Evolutionary conservation across 2,329 filamentous ascomycete species (phyloP), one percentile per base, ranked within the genome.

Genomic region (Thermothelomyces thermophilus): DNA sequence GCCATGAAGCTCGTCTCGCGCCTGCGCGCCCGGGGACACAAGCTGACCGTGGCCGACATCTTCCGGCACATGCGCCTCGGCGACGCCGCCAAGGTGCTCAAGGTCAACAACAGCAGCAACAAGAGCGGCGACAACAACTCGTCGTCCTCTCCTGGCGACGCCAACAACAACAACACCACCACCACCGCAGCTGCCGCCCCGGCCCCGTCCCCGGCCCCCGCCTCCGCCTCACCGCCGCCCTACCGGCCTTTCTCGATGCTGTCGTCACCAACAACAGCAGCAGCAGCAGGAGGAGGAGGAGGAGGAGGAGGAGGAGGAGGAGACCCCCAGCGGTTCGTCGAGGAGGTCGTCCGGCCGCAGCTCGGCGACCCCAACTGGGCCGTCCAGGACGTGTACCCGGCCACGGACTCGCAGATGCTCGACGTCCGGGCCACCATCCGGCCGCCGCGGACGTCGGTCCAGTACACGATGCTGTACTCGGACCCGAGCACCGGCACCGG

Each of bases 401-500:
- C 51, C 9, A 60, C 58, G 1, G 58, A 59, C 43, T 56, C 58
- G 8, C 58, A 60, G 36, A 46, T 40, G 1, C 48, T 58, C 14
- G 56, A 58, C 5, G 30, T 60, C 45, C 31, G 31, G 3, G 54
- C 46, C 10, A 56, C 52, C 6, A 20, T 58, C 2, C 16, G 48
- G 3, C 36, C 48, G 3, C 62, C 62, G 3, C 73, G 81, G 2
- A 83, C 77, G 56, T 84, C 81, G 0, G 65, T 79, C 0, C 77
- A 81, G 17, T 85, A 86, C 60, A 80, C 81, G 50, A 70, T 82
- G 53, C 78, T 86, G 63, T 79, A 79, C 63, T 75, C 86, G 7
- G 40, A 14, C 46, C 71, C 78, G 16, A 30, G 22, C n/a, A n/a
- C n/a, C n/a, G n/a, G n/a, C n/a, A n/a, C n/a, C 22, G 45, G 47